phyloP scores from a whole-genome alignment of 805 yeast species.

The Saturnispora besseyi region DNA sequence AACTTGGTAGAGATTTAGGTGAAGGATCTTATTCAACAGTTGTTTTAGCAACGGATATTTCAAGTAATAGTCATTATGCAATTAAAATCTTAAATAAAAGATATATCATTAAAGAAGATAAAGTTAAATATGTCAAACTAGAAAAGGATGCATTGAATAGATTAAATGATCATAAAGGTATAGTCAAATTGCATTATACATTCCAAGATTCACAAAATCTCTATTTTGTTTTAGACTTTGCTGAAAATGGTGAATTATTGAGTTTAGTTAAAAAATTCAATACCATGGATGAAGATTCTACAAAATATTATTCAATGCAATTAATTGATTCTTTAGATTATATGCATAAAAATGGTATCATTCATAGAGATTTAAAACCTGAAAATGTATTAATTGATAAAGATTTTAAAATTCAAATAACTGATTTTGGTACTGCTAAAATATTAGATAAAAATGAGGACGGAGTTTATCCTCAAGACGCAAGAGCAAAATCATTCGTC shows the following conservation, averaged over 20 bases:
- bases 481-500: constrained; percentile 70
- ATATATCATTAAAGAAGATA: constrained; percentile 72
- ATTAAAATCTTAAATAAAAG: constrained; percentile 68
- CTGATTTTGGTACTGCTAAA: constrained; percentile 83
- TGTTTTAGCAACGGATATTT: constrained; percentile 69
- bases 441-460: constrained; percentile 45
- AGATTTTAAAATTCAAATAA: constrained; percentile 53
- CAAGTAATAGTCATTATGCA: constrained; percentile 58
- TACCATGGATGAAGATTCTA: constrained; percentile 61
- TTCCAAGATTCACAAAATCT: constrained; percentile 69
- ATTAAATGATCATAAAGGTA: constrained; percentile 45
- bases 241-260: constrained; percentile 69
- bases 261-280: constrained; percentile 59
- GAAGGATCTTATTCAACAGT: constrained; percentile 97
- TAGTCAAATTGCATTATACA: constrained; percentile 63
- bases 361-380: constrained; percentile 78
- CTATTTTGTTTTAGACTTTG: constrained; percentile 71
- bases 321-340: constrained; percentile 62
- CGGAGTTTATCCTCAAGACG: constrained; percentile 55
- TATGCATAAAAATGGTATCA: constrained; percentile 67
- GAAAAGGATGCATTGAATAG: constrained; percentile 75
- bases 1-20: constrained; percentile 79
- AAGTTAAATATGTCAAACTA: constrained; percentile 75
- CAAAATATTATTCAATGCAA: constrained; percentile 63
- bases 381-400: constrained; percentile 65